phyloP scores from a whole-genome alignment of 108 stramenopile genomes.

The Fistulifera solaris region DNA sequence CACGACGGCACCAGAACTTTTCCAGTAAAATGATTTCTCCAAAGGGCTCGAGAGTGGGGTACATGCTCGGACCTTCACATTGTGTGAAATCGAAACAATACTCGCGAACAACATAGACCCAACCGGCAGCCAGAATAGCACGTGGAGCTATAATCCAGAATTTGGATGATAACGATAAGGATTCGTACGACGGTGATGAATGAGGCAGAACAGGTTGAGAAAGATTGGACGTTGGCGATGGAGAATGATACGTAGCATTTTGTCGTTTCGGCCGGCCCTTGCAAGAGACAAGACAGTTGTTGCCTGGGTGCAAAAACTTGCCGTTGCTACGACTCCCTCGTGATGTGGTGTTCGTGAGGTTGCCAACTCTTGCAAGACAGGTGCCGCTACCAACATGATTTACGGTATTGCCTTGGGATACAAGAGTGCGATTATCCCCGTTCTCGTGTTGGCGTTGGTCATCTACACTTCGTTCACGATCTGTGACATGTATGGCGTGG shows the following conservation, averaged over 20 bases:
- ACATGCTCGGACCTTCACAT: constrained; percentile 89
- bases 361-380: constrained; percentile 92
- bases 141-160: constrained; percentile 5
- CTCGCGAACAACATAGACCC: constrained; percentile 53
- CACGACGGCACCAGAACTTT: constrained; percentile 46
- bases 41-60: constrained; percentile 64
- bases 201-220: no score
- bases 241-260: no score
- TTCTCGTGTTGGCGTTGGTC: constrained; percentile 87
- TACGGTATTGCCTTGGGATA: constrained; percentile 97
- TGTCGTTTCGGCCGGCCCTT: no score
- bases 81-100: constrained; percentile 62
- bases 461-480: constrained; percentile 87
- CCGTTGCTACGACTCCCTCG: no score
- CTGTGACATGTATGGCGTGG: constrained; percentile 94
- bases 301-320: no score
- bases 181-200: no score
- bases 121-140: constrained; percentile 28
- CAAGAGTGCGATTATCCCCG: constrained; percentile 97
- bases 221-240: no score
- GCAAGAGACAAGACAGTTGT: no score
- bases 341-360: constrained; percentile 94
- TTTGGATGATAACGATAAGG: no score
- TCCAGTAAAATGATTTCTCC: constrained; percentile 81
- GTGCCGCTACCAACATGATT: constrained; percentile 98